Evolutionary conservation across 192 early-diverging fungal genomes (phyloP).

Genomic region (Lobosporangium transversale): DNA sequence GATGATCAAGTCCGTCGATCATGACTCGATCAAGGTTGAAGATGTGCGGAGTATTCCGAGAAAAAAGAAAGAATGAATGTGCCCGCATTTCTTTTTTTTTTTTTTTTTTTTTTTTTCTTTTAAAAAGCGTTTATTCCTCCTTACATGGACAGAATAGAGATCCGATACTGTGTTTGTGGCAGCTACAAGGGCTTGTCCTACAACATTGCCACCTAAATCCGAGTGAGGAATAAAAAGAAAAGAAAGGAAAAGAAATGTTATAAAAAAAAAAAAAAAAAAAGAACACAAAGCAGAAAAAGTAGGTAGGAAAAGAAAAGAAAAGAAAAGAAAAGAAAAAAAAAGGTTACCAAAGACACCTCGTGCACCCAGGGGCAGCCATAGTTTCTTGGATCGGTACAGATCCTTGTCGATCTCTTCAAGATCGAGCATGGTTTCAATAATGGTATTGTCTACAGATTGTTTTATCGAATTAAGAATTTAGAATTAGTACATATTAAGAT

Average conservation of each 20-base stretch:
- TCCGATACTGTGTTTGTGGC: slow-evolving; percentile 78
- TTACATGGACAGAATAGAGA: slow-evolving; percentile 73
- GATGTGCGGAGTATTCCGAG: too few species aligned
- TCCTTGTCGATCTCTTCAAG: slow-evolving; percentile 75
- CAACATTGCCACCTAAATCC: slow-evolving; percentile 59
- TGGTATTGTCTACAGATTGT: slow-evolving; percentile 36
- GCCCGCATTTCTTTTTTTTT: too few species aligned
- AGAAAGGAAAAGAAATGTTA: background rate
- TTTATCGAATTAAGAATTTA: too few species aligned
- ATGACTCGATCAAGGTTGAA: too few species aligned
- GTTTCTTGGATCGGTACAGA: slow-evolving; percentile 74
- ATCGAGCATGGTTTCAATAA: slow-evolving; percentile 56
- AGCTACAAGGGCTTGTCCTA: slow-evolving; percentile 84
- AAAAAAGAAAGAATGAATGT: background rate
- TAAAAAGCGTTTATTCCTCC: too few species aligned
- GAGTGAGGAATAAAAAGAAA: too few species aligned
- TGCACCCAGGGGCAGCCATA: slow-evolving; percentile 85
- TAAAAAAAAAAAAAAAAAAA: background rate
- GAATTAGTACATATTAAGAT: too few species aligned
- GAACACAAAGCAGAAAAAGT: too few species aligned
- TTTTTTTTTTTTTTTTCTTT: too few species aligned
- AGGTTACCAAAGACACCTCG: slow-evolving; percentile 94
- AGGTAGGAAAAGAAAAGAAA: too few species aligned
- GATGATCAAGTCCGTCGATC: slow-evolving; percentile 7
- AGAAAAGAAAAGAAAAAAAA: too few species aligned